Evolutionary conservation across 2,329 filamentous ascomycete species (phyloP).

Genomic region (Exophiala xenobiotica): DNA sequence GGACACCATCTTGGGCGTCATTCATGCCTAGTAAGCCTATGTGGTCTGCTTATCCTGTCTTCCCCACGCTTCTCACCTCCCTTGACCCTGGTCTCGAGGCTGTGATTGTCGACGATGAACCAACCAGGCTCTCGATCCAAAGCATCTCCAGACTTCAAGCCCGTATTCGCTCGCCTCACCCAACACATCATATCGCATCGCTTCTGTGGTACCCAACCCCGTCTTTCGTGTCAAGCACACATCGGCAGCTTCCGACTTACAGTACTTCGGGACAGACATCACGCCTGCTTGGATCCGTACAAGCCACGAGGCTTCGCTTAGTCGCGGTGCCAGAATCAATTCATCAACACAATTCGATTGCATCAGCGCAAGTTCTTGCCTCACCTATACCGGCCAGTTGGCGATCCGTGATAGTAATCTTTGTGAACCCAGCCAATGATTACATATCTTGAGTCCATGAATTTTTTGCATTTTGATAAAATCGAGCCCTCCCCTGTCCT

Average conservation of each 20-base stretch:
- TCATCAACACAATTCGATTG: neutral
- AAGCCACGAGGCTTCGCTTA: conserved; percentile 14
- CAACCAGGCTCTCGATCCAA: neutral
- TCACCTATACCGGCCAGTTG: neutral
- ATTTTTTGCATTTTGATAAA: neutral
- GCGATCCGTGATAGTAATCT: neutral
- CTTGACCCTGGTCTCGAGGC: neutral
- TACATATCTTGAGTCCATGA: neutral
- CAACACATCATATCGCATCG: conserved; percentile 1
- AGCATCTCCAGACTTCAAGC: neutral
- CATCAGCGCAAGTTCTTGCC: neutral
- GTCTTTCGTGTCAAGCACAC: neutral
- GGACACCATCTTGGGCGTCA: too few relatives aligned
- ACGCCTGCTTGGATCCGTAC: neutral
- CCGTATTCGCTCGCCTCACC: conserved; percentile 1
- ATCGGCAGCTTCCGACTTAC: conserved; percentile 1
- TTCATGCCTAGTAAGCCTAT: too few relatives aligned
- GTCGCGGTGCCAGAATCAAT: neutral
- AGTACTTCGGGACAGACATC: too few relatives aligned
- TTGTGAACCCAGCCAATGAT: neutral
- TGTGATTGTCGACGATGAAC: neutral
- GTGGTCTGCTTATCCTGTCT: neutral
- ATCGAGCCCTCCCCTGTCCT: neutral
- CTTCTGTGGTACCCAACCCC: neutral
- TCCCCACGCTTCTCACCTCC: conserved; percentile 1